A percentile compares a stretch with the other conserved stretches of the same genome.
Conservation (phyloP, 148 eudicot species). For the Silene latifolia region DNA sequence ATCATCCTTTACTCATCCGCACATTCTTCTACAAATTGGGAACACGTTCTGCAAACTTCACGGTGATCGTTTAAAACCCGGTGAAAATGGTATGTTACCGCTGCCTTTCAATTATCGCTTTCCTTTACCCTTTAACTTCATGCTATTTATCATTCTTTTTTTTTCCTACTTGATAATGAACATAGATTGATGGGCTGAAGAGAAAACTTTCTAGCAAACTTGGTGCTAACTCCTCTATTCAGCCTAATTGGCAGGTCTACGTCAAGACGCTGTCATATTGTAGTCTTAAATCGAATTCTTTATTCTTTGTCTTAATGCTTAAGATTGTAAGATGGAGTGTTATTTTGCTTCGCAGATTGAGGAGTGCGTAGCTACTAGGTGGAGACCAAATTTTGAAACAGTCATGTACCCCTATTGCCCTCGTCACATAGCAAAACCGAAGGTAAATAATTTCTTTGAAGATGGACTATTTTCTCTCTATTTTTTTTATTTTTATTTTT, state of each 20-base stretch:
- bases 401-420: constrained; percentile 51
- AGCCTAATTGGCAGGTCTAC: constrained; percentile 51
- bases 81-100: constrained; percentile 50
- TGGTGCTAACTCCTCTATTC: constrained; percentile 37
- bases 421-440: constrained; percentile 64
- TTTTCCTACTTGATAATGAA: too few species aligned
- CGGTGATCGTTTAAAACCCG: constrained; percentile 93
- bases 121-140: neutral
- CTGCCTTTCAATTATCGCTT: neutral
- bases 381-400: constrained; percentile 55
- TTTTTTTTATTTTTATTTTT: too few species aligned
- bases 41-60: constrained; percentile 96
- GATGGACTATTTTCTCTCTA: too few species aligned
- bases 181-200: constrained; percentile 46
- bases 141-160: neutral
- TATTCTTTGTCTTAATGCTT: neutral
- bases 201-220: constrained; percentile 50
- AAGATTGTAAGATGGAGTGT: neutral
- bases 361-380: constrained; percentile 48
- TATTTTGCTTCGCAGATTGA: constrained; percentile 38
- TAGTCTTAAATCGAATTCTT: neutral
- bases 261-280: neutral
- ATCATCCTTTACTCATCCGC: too few species aligned
- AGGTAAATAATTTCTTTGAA: constrained; percentile 40
- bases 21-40: constrained; percentile 87